phyloP scores from a whole-genome alignment of 2,329 filamentous ascomycete genomes.

The Penicillium corylophilum region DNA sequence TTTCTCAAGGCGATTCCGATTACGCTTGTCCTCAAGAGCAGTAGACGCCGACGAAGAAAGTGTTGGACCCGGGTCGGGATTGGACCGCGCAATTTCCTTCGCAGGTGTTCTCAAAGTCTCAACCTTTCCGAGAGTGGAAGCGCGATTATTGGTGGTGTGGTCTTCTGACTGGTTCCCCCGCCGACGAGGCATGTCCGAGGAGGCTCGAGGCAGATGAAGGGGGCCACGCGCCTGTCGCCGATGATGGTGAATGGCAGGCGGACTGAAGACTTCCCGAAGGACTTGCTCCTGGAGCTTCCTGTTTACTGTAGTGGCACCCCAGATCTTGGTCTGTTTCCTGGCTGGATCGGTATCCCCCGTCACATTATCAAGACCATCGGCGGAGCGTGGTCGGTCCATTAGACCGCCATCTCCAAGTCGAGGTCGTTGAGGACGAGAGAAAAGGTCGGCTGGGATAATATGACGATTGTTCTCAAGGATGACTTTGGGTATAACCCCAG shows the following conservation, averaged over 20 bases:
- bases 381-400: conserved; percentile 20
- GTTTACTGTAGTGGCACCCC: conserved; percentile 92
- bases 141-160: conserved; percentile 25
- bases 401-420: conserved; percentile 33
- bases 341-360: conserved; percentile 20
- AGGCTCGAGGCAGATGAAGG: conserved; percentile 59
- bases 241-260: conserved; percentile 77
- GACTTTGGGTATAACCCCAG: conserved; percentile 77
- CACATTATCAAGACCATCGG: conserved; percentile 19
- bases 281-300: conserved; percentile 84
- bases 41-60: conserved; percentile 42
- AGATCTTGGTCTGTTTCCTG: conserved; percentile 57
- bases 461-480: conserved; percentile 93
- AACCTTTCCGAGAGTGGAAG: conserved; percentile 16
- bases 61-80: conserved; percentile 25
- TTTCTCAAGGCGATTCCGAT: conserved; percentile 34
- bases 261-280: conserved; percentile 85
- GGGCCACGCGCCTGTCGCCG: conserved; percentile 66
- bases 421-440: conserved; percentile 60
- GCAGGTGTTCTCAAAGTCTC: conserved; percentile 23
- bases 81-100: conserved; percentile 29
- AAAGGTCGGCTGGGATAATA: conserved; percentile 81
- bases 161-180: conserved; percentile 38
- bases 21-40: conserved; percentile 35
- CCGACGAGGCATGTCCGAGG: conserved; percentile 32